phyloP scores from a whole-genome alignment of 805 yeast genomes.

The Candida insectorum region DNA sequence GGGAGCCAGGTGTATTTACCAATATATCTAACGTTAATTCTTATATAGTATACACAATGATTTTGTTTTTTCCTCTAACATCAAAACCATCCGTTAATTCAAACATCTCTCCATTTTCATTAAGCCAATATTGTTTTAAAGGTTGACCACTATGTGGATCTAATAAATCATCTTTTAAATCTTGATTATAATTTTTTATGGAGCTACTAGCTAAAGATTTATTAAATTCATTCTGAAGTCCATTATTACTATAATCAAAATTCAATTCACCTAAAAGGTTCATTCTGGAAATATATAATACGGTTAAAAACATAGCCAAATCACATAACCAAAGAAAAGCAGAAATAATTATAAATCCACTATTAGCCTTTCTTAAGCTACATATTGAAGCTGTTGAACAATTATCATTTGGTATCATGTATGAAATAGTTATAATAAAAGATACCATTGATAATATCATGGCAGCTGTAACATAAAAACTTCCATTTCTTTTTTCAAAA shows the following conservation, averaged over 20 bases:
- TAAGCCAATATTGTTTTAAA: conserved; percentile 24
- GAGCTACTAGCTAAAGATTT: conserved; percentile 7
- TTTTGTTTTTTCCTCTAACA: conserved; percentile 20
- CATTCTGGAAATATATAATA: conserved; percentile 35
- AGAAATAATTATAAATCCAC: conserved; percentile 35
- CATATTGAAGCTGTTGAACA: conserved; percentile 21
- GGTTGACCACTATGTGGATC: conserved; percentile 16
- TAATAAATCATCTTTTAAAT: conserved; percentile 4
- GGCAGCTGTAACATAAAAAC: conserved; percentile 36
- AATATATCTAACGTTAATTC: not conserved
- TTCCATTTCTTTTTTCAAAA: conserved; percentile 38
- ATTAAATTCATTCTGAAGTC: conserved; percentile 14
- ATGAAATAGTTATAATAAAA: conserved; percentile 26
- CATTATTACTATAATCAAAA: conserved; percentile 26
- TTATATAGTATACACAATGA: conserved; percentile 27
- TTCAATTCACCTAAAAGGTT: conserved; percentile 30
- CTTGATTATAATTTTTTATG: conserved; percentile 3
- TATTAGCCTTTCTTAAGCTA: conserved; percentile 29
- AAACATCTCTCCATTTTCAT: conserved; percentile 29
- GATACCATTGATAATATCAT: conserved; percentile 32
- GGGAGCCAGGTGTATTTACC: too few species aligned
- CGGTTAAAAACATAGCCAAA: conserved; percentile 35
- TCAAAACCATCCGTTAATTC: conserved; percentile 19
- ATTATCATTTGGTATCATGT: conserved; percentile 21
- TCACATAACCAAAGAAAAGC: conserved; percentile 37